Evolutionary conservation across 768 basidiomycete species (phyloP).

Genomic region (Tylopilus sp.): DNA sequence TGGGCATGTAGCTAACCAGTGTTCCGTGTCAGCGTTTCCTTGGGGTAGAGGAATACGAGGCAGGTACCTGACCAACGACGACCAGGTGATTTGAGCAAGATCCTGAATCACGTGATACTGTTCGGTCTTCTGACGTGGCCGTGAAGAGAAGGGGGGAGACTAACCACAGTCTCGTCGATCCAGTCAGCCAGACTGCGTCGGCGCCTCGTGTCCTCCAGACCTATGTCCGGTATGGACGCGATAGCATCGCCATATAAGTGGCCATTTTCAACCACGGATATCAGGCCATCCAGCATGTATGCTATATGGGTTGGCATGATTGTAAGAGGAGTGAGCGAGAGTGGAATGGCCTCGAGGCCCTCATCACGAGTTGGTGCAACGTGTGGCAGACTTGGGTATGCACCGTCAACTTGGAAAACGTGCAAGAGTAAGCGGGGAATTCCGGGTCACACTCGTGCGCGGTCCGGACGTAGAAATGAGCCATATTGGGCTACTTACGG

Average conservation of each 20-base stretch:
- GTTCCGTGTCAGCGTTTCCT: too few relatives aligned
- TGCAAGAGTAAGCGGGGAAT: too few relatives aligned
- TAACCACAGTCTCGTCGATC: neutral
- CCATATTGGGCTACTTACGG: too few relatives aligned
- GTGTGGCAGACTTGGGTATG: too few relatives aligned
- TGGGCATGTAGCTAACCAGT: too few relatives aligned
- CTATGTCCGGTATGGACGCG: conserved; percentile 6
- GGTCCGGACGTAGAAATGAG: too few relatives aligned
- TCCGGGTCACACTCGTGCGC: too few relatives aligned
- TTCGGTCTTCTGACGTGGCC: neutral
- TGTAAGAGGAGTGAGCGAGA: neutral
- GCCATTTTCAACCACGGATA: conserved; percentile 3
- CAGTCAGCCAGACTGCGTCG: conserved; percentile 1
- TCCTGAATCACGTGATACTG: neutral
- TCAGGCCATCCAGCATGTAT: neutral
- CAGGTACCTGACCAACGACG: too few relatives aligned
- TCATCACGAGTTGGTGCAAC: too few relatives aligned
- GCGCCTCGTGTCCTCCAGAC: conserved; percentile 5
- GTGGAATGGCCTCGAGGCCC: neutral
- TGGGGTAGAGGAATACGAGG: too few relatives aligned
- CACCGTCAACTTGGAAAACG: too few relatives aligned
- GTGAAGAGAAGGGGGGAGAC: neutral
- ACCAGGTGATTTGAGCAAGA: neutral
- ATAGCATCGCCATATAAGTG: conserved; percentile 9
- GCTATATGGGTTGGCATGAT: neutral